Base-by-base conservation (phyloP, 108 stramenopile species). In the Chaetoceros muelleri region DNA sequence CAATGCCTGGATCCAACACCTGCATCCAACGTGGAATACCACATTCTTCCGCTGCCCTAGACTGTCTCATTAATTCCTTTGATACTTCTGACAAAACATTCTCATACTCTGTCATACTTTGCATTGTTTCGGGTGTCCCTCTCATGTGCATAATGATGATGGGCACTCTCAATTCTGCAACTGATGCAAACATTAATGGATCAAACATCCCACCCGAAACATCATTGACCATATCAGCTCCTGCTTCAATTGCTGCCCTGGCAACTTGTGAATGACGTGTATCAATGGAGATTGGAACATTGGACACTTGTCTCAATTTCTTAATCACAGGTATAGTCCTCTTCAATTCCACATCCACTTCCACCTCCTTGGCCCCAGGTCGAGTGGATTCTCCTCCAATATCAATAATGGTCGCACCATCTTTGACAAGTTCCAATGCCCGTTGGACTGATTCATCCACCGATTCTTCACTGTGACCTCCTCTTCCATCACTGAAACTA, bases 351-450 rank as follows among this genome's bases (percentile, higher is more conserved):
- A 81, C 80, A 18, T 92, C 82, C 5, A 79, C 54, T 1, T 62
- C 45, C 3, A 94, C 79, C 48, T 79, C 76, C 21, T 62, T 30
- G 16, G 95, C 91, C n/a, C 84, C 85, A 1, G 95, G 95, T 51
- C 96, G 73, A 2, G 97, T 98, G 1, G 94, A 95, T 68, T 98
- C 97, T 7, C 97, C 97, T 22, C 97, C 97, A 54, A 98, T 72
- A 70, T 98, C 97, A 48, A 98, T 79, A 52, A 96, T 87, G 21
- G 55, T 62, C 0, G 94, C 97, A 10, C 97, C 97, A 53, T 95
- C 76, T 16, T 66, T 48, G 40, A 70, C 81, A 82, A 98, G 74
- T 53, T 76, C 57, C 19, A 84, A 28, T 0, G 94, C 94, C n/a
- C 71, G 80, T 27, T 62, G 54, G 44, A 92, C 85, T 2, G 97